Conservation (phyloP, 2,329 filamentous ascomycete genomes). For the Penicillium sp. region DNA sequence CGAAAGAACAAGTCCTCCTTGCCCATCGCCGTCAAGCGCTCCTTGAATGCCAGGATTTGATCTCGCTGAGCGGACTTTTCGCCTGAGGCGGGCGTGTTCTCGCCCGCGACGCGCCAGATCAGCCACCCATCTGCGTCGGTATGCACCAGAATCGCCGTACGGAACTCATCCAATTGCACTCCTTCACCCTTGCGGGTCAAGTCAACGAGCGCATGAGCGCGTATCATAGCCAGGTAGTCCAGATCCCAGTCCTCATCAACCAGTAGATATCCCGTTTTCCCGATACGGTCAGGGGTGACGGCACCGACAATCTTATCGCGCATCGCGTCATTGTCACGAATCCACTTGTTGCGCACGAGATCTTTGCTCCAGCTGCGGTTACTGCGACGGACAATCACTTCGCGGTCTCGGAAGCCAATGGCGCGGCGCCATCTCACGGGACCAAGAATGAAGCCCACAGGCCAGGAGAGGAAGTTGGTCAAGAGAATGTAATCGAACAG, state of each 20-base stretch:
- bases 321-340: slow-evolving; percentile 48
- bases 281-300: slow-evolving; percentile 60
- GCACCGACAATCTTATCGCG: slow-evolving; percentile 59
- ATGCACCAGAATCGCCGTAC: slow-evolving; percentile 63
- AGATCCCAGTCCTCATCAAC: slow-evolving; percentile 83
- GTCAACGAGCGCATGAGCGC: slow-evolving; percentile 64
- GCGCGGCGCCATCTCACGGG: slow-evolving; percentile 67
- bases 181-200: slow-evolving; percentile 23
- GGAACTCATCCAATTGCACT: slow-evolving; percentile 59
- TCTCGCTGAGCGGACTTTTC: slow-evolving; percentile 40
- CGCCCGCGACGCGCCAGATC: slow-evolving; percentile 55
- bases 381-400: slow-evolving; percentile 75
- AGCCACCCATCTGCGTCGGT: slow-evolving; percentile 66
- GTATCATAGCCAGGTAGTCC: slow-evolving; percentile 75
- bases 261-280: slow-evolving; percentile 82
- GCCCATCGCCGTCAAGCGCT: slow-evolving; percentile 65
- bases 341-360: slow-evolving; percentile 46
- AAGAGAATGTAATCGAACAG: slow-evolving; percentile 66
- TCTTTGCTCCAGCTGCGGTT: slow-evolving; percentile 60
- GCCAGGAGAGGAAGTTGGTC: slow-evolving; percentile 67
- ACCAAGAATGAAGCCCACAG: slow-evolving; percentile 61
- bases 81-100: slow-evolving; percentile 42
- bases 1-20: slow-evolving; percentile 87
- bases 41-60: slow-evolving; percentile 75
- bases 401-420: slow-evolving; percentile 69